A percentile compares a stretch with the other conserved stretches of the same genome.
Conservation (phyloP, 768 basidiomycete genomes). For the Termitomyces sp. region DNA sequence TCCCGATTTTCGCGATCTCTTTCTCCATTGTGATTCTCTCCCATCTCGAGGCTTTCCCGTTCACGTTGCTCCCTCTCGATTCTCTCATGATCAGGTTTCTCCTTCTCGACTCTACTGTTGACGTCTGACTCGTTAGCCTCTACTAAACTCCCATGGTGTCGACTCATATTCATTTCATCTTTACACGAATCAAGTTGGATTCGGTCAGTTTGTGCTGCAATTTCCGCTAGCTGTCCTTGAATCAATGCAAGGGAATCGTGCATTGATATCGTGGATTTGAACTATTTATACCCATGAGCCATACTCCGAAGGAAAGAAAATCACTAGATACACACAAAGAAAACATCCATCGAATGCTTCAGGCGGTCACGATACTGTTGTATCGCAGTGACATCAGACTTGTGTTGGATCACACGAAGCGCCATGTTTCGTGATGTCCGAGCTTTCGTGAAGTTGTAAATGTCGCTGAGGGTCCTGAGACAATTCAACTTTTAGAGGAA, state of each 20-base stretch:
- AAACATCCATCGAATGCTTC: not conserved
- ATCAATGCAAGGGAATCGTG: not conserved
- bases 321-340: not conserved
- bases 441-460: not conserved
- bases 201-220: not conserved
- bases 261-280: not conserved
- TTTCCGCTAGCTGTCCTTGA: not conserved
- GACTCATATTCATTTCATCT: not conserved
- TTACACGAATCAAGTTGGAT: not conserved
- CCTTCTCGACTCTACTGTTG: not conserved
- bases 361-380: slow-evolving; percentile 1
- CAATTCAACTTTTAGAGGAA: not conserved
- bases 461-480: not conserved
- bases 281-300: not conserved
- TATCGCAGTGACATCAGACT: not conserved
- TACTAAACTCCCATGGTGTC: not conserved
- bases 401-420: not conserved
- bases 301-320: not conserved
- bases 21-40: not conserved
- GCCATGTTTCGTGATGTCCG: not conserved
- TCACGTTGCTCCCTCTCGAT: not conserved
- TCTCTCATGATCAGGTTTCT: not conserved
- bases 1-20: not conserved
- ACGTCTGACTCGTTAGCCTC: not conserved
- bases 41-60: not conserved